phyloP scores from a whole-genome alignment of 1,284 basidiomycete species.

The Calocybe gambosa region DNA sequence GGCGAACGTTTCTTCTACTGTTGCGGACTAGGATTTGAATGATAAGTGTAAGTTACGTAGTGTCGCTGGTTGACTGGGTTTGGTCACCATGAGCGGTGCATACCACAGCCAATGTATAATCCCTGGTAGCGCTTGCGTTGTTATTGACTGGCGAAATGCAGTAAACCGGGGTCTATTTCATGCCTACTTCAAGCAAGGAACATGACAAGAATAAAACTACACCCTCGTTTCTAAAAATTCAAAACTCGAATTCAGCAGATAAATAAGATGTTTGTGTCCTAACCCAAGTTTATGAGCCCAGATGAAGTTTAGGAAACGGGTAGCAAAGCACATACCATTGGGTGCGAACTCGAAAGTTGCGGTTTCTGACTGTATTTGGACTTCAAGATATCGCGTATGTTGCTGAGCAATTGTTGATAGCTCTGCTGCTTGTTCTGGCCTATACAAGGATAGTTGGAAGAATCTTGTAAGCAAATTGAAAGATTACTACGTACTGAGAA shows the following conservation, averaged over 20 bases:
- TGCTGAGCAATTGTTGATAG: constrained; percentile 74
- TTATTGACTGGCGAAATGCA: background rate
- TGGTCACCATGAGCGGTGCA: no score
- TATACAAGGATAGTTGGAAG: constrained; percentile 21
- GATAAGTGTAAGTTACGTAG: no score
- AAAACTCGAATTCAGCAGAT: constrained; percentile 29
- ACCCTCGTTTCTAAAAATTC: background rate
- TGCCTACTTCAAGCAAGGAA: no score
- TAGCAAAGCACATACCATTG: constrained; percentile 47
- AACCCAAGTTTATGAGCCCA: constrained; percentile 1
- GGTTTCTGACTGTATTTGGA: constrained; percentile 83
- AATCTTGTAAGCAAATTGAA: background rate
- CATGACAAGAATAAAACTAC: no score
- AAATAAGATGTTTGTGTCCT: constrained; percentile 51
- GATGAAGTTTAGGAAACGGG: background rate
- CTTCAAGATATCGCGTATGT: constrained; percentile 55
- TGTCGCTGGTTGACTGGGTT: no score
- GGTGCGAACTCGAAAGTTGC: constrained; percentile 74
- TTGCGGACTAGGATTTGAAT: background rate
- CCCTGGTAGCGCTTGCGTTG: no score
- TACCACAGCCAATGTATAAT: no score
- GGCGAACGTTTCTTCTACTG: background rate
- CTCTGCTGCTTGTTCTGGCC: constrained; percentile 66
- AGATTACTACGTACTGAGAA: constrained; percentile 40
- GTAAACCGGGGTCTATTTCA: background rate